Evolutionary conservation across 2,329 filamentous ascomycete species (phyloP).

Genomic region (Cercospora nicotianae): DNA sequence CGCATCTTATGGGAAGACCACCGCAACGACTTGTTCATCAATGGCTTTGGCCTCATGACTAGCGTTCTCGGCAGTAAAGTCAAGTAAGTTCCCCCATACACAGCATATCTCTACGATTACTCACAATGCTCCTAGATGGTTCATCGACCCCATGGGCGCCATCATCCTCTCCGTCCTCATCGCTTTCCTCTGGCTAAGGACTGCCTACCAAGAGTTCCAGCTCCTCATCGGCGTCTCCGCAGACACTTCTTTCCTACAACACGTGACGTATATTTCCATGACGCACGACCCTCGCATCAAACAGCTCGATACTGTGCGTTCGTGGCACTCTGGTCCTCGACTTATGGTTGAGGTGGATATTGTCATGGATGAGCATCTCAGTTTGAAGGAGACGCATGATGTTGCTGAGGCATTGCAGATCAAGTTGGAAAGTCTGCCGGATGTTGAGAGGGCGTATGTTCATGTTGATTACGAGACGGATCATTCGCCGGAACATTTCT

Average conservation of each 20-base stretch:
- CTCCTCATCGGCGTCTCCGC: slow-evolving; percentile 87
- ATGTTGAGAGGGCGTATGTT: slow-evolving; percentile 91
- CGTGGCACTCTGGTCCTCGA: slow-evolving; percentile 85
- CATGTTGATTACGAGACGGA: slow-evolving; percentile 97
- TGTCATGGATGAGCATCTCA: slow-evolving; percentile 78
- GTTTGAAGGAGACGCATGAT: slow-evolving; percentile 80
- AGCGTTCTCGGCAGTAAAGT: slow-evolving; percentile 89
- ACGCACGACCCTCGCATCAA: slow-evolving; percentile 80
- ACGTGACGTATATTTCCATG: slow-evolving; percentile 92
- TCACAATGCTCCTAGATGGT: slow-evolving; percentile 60
- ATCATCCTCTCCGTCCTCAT: slow-evolving; percentile 79
- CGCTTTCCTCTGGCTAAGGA: slow-evolving; percentile 75
- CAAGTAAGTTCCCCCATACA: slow-evolving; percentile 34
- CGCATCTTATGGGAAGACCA: slow-evolving; percentile 95
- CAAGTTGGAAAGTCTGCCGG: slow-evolving; percentile 87
- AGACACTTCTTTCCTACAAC: slow-evolving; percentile 79
- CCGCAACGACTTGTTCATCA: slow-evolving; percentile 95
- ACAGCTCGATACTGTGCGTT: slow-evolving; percentile 91
- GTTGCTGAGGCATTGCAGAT: slow-evolving; percentile 91
- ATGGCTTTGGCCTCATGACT: slow-evolving; percentile 82
- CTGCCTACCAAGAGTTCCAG: slow-evolving; percentile 85
- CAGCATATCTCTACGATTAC: background rate
- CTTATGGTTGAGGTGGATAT: slow-evolving; percentile 95
- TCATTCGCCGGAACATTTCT: slow-evolving; percentile 83
- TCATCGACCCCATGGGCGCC: slow-evolving; percentile 91